A percentile compares a stretch with the other conserved stretches of the same genome.
phyloP scores from a whole-genome alignment of 2,329 filamentous ascomycete genomes.

The Cladophialophora yegresii region DNA sequence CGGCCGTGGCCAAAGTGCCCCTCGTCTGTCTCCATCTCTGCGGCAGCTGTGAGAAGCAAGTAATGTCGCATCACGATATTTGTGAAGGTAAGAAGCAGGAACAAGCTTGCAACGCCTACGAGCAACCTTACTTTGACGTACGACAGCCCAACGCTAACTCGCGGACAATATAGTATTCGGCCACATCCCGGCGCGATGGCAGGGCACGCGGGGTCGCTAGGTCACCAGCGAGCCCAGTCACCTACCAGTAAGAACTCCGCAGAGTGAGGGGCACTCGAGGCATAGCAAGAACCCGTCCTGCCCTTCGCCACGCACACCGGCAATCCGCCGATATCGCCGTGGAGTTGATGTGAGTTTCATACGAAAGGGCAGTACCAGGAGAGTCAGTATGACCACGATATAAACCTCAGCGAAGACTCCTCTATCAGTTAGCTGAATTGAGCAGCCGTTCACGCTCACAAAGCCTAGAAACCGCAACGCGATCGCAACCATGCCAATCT shows the following conservation, averaged over 20 bases:
- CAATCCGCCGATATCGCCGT: neutral
- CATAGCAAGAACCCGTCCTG: neutral
- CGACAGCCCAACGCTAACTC: neutral
- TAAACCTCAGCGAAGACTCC: neutral
- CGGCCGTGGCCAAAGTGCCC: neutral
- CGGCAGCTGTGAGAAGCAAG: neutral
- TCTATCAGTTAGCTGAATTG: neutral
- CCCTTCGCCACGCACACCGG: neutral
- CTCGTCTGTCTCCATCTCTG: neutral
- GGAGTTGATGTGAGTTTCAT: neutral
- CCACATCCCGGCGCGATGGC: neutral
- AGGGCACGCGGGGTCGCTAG: neutral
- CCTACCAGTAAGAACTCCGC: neutral
- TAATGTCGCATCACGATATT: too few species aligned
- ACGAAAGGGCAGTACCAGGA: too few species aligned
- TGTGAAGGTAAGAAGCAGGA: neutral
- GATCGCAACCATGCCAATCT: slow-evolving; percentile 43
- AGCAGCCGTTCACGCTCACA: neutral
- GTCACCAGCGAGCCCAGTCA: too few species aligned
- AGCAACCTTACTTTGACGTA: neutral
- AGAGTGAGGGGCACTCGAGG: neutral
- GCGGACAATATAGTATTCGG: neutral
- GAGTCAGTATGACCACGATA: neutral
- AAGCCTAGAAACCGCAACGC: neutral
- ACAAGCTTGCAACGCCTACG: neutral